A percentile compares a stretch with the other conserved stretches of the same genome.
Evolutionary conservation across 768 basidiomycete species (phyloP).

Genomic region (Leccinellum luteum): DNA sequence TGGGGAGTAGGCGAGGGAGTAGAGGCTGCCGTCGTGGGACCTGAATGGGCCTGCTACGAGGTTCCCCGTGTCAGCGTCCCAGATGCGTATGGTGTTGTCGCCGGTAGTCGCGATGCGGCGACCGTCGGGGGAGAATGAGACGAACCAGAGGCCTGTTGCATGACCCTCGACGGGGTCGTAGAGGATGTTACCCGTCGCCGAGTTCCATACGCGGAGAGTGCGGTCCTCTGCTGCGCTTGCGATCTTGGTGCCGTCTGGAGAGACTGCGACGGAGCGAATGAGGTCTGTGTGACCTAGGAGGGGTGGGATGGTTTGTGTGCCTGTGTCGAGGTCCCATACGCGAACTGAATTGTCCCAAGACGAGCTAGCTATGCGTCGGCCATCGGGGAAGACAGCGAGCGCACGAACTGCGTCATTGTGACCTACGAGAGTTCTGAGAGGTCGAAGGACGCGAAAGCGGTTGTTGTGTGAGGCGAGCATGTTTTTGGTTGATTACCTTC

Average conservation of each 20-base stretch:
- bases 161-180: slow-evolving; percentile 29
- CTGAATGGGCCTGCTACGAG: slow-evolving; percentile 27
- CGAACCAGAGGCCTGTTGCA: slow-evolving; percentile 25
- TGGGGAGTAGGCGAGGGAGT: slow-evolving; percentile 38
- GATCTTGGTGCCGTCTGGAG: slow-evolving; percentile 25
- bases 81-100: slow-evolving; percentile 32
- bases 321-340: slow-evolving; percentile 27
- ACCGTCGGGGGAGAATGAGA: slow-evolving; percentile 33
- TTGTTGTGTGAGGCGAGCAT: slow-evolving; percentile 21
- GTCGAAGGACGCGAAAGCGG: slow-evolving; percentile 20
- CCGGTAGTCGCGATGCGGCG: slow-evolving; percentile 31
- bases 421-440: slow-evolving; percentile 31
- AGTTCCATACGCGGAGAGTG: slow-evolving; percentile 28
- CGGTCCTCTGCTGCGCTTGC: slow-evolving; percentile 30
- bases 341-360: slow-evolving; percentile 28
- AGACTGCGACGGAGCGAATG: slow-evolving; percentile 30
- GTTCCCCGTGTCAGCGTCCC: slow-evolving; percentile 28
- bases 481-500: slow-evolving; percentile 6
- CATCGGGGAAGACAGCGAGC: slow-evolving; percentile 30
- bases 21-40: slow-evolving; percentile 32
- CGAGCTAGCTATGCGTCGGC: slow-evolving; percentile 21
- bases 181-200: slow-evolving; percentile 18
- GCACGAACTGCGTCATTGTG: slow-evolving; percentile 26
- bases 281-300: slow-evolving; percentile 29
- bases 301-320: slow-evolving; percentile 10